Evolutionary conservation across 331 rosid species (phyloP), one percentile per base, ranked within the genome.

Genomic region (Dryas integrifolia): DNA sequence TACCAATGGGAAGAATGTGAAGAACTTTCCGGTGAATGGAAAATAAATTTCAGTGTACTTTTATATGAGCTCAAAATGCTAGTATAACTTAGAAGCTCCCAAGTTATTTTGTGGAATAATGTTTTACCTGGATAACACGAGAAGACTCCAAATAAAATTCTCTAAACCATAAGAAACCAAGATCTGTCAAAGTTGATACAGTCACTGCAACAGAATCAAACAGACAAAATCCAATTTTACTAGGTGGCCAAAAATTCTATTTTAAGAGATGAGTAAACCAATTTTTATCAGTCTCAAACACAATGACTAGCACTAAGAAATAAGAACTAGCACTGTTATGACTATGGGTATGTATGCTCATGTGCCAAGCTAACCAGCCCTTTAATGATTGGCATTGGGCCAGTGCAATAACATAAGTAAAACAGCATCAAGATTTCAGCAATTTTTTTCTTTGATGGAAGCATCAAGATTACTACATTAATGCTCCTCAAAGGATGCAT

Each of bases 101-200:
- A 21, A 26, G 44, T 46, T 58, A 16, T 76, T 46, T 49, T 4
- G 14, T 53, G 41, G 58, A 24, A 50, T 39, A 68, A 72, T 62
- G 47, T 55, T 75, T 39, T 89, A 94, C 98, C 97, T 94, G 98
- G 80, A 94, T 94, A 85, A 94, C 98, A 80, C 98, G 97, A 45
- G 98, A 94, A 61, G 98, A 89, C 86, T 94, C 98, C 67, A 94
- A 76, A 83, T 91, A 94, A 77, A 94, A 94, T 81, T 94, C 98
- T 86, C 96, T 90, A 74, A 89, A 94, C 98, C 98, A 94, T 75
- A 94, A 86, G 95, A 91, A 94, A 85, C 98, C 98, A 81, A 94
- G 91, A 85, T 94, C 98, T 6, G 97, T 88, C 86, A 94, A 77
- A 18, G 92, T 84, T 49, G 96, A 88, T 59, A 88, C 91, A 18